Evolutionary conservation across 768 basidiomycete species (phyloP).

Genomic region (Cystobasidium ongulense): DNA sequence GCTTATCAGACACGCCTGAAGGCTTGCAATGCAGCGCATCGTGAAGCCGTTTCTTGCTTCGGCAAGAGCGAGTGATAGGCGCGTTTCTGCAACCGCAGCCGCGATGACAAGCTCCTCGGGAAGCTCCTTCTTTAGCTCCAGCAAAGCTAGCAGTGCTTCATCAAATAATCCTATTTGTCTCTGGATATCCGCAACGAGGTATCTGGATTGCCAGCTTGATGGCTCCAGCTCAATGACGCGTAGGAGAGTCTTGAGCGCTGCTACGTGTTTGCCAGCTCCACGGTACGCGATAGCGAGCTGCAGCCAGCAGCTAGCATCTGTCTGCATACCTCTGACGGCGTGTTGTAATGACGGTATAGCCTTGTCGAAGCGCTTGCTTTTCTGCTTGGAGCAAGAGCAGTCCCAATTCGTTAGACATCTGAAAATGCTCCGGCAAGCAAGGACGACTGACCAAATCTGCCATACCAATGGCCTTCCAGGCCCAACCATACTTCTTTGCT

Average conservation of each 20-base stretch:
- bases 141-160: constrained; percentile 64
- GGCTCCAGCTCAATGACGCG: constrained; percentile 66
- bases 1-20: constrained; percentile 54
- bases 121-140: constrained; percentile 52
- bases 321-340: constrained; percentile 46
- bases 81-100: constrained; percentile 61
- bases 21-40: constrained; percentile 60
- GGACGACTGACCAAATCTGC: constrained; percentile 67
- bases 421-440: no score
- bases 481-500: constrained; percentile 75
- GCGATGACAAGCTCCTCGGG: constrained; percentile 66
- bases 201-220: constrained; percentile 71
- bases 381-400: constrained; percentile 10
- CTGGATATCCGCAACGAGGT: constrained; percentile 76
- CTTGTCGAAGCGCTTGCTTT: constrained; percentile 36
- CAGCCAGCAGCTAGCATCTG: constrained; percentile 77
- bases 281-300: constrained; percentile 85
- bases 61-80: constrained; percentile 61
- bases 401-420: no score
- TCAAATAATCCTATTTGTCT: constrained; percentile 64
- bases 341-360: constrained; percentile 40
- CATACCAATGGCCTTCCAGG: constrained; percentile 91
- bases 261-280: constrained; percentile 75
- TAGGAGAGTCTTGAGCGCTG: constrained; percentile 75
- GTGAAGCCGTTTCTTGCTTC: constrained; percentile 64